phyloP scores from a whole-genome alignment of 129 eudicot species.

The Tanacetum coccineum region DNA sequence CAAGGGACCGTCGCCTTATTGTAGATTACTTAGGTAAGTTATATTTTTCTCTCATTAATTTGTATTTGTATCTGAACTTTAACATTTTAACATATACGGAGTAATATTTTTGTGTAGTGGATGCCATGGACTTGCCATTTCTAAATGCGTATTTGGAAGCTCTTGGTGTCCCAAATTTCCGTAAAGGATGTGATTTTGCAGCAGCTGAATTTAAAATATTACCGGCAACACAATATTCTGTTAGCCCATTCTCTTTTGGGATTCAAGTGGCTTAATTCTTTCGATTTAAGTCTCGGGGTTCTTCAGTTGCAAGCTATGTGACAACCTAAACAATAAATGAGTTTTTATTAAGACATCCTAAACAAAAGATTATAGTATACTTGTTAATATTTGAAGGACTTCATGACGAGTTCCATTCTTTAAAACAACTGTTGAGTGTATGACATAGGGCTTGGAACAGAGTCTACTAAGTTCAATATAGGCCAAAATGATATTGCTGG shows the following conservation, averaged over 20 bases:
- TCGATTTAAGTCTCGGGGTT: conserved; percentile 70
- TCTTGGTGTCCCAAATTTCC: conserved; percentile 56
- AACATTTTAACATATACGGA: too few species aligned
- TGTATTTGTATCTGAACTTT: conserved; percentile 2
- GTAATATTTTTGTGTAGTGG: conserved; percentile 45
- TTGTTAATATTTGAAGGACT: too few species aligned
- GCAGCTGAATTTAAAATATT: conserved; percentile 71
- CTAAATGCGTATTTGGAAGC: conserved; percentile 79
- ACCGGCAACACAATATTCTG: conserved; percentile 51
- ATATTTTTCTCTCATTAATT: not conserved
- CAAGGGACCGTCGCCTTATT: conserved; percentile 75
- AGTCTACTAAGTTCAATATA: too few species aligned
- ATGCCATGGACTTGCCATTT: conserved; percentile 73
- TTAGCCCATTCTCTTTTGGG: conserved; percentile 78
- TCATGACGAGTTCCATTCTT: too few species aligned
- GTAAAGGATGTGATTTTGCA: conserved; percentile 78
- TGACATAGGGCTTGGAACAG: too few species aligned
- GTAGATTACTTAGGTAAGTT: conserved; percentile 81
- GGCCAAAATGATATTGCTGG: conserved; percentile 92
- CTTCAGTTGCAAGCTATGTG: conserved; percentile 48
- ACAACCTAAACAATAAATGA: too few species aligned
- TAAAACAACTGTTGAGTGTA: too few species aligned
- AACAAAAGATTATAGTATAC: too few species aligned
- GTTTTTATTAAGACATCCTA: too few species aligned
- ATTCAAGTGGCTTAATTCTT: conserved; percentile 85